These are phyloP conservation scores for Fusarium udum DNA, from an alignment of 2,329 filamentous ascomycete species.

Conservation along the genomic window DNA sequence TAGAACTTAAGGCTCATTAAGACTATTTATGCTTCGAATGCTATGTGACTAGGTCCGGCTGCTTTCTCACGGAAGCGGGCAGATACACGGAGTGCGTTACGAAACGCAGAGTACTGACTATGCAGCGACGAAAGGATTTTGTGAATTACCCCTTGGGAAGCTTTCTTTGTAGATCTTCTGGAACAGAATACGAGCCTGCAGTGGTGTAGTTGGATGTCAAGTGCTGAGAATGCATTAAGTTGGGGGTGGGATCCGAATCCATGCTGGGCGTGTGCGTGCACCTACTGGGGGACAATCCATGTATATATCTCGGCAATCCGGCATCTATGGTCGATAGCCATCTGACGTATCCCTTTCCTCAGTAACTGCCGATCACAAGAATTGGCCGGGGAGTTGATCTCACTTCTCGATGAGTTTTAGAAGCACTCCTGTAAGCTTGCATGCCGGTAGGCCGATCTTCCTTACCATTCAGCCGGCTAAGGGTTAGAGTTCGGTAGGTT, in stretches of 20 bases:
- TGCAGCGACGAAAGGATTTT: rapidly evolving
- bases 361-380: neutral
- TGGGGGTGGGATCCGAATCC: neutral
- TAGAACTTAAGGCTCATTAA: rapidly evolving
- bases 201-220: neutral
- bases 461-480: neutral
- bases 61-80: neutral
- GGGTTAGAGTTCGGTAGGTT: neutral
- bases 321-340: neutral
- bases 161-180: neutral
- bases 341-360: neutral
- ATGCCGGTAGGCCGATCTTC: rapidly evolving
- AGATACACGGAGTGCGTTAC: no score
- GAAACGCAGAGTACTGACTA: neutral
- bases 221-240: no score
- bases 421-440: neutral
- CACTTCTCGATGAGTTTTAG: no score
- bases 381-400: neutral
- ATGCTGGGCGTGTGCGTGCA: neutral
- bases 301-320: neutral
- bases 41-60: neutral
- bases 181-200: rapidly evolving
- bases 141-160: no score
- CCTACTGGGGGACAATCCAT: neutral
- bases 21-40: neutral